Evolutionary conservation across 73 alveolate genomes (phyloP), one percentile per base, ranked within the genome.

Genomic region (Uronychia setigera): DNA sequence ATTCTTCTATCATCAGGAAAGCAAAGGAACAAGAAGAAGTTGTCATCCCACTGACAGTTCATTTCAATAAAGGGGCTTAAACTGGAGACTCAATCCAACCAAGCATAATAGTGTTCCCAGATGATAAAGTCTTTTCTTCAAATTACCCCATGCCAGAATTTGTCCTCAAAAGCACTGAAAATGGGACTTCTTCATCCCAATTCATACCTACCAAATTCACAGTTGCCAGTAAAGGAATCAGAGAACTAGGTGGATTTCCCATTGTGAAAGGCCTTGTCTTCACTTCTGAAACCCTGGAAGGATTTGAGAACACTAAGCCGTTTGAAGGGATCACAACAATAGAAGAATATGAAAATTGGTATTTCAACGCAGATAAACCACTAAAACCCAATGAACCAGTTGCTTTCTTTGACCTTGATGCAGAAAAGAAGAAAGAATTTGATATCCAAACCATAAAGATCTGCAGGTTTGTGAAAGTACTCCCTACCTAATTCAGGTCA

Each of bases 121-220:
- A 60, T 33, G 1, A 76, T 1, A 5, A 29, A 14, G 93, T 87
- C 14, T 87, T 87, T 60, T 87, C 79, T 35, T 58, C 89, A 26
- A 87, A 87, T 81, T 87, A 87, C 59, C 85, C 87, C 1, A 27
- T 75, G 60, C 93, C 93, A 1, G 88, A 87, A 59, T 87, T 87
- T 74, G 77, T 81, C 9, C 74, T 87, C 78, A 80, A 74, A 29
- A 80, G 31, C 57, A 25, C 74, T 0, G 58, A 81, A n/a, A 75
- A 74, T 33, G 35, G 74, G 26, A 0, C 77, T 9, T 25, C 81
- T 13, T 13, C 29, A 26, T 13, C 14, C 79, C 25, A 19, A 25
- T 77, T 87, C 46, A 46, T 29, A 0, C 85, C 89, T 26, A 87
- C 81, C 32, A 26, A 59, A 31, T 87, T 80, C 79, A 76, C 76